Evolutionary conservation across 176 grass and related monocot species (phyloP).

Genomic region (Bromus sterilis): DNA sequence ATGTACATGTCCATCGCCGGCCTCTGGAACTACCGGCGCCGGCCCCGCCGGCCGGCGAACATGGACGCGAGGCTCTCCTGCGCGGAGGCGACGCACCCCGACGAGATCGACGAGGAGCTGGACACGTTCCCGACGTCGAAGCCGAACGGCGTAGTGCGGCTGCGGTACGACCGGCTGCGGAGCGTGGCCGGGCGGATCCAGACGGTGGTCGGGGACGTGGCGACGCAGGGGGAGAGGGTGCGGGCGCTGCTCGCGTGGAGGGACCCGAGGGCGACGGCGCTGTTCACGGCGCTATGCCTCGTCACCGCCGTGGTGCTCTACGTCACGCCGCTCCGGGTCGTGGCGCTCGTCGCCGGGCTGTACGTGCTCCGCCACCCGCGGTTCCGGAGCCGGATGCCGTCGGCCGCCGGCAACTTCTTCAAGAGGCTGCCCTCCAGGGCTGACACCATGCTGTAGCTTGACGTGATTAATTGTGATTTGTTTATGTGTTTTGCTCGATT

Average conservation of each 20-base stretch:
- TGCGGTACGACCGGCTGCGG: slow-evolving; percentile 77
- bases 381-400: slow-evolving; percentile 57
- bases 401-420: slow-evolving; percentile 59
- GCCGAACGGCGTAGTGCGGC: slow-evolving; percentile 40
- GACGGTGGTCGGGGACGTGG: slow-evolving; percentile 66
- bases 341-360: slow-evolving; percentile 37
- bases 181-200: slow-evolving; percentile 72
- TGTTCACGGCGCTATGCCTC: slow-evolving; percentile 55
- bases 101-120: slow-evolving; percentile 79
- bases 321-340: slow-evolving; percentile 35
- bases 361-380: slow-evolving; percentile 65
- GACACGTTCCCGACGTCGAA: slow-evolving; percentile 81
- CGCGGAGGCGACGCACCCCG: slow-evolving; percentile 34
- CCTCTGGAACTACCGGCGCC: slow-evolving; percentile 44
- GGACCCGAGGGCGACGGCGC: slow-evolving; percentile 59
- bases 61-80: slow-evolving; percentile 58
- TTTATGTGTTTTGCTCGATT: not conserved
- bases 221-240: slow-evolving; percentile 70
- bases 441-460: slow-evolving; percentile 34
- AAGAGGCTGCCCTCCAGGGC: slow-evolving; percentile 54
- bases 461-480: not conserved
- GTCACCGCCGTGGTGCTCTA: slow-evolving; percentile 38
- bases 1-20: slow-evolving; percentile 49
- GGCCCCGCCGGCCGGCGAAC: slow-evolving; percentile 39
- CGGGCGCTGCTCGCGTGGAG: slow-evolving; percentile 70